Base-by-base conservation (phyloP, 192 early-diverging fungal genomes). In the Coemansia sp. region DNA sequence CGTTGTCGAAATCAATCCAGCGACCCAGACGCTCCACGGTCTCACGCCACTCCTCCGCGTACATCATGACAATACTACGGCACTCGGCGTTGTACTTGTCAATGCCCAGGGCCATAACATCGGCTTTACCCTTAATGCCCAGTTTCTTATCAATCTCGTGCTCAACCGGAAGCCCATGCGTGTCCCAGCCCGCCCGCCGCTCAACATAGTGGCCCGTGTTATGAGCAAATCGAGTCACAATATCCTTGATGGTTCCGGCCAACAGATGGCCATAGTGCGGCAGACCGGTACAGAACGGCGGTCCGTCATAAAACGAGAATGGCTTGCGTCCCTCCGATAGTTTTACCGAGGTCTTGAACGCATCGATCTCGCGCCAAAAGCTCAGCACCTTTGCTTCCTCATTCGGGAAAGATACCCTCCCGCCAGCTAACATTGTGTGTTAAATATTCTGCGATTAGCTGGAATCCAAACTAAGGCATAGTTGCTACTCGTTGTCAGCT, bases 1-100 rank as follows among this genome's bases (percentile, higher is more conserved):
- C 97, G 78, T 99, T 97, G 82, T 96, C 90, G 71, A 99, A 99
- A 75, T 99, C 97, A 69, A 99, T 99, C 97, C 97, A 99, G 50
- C 97, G 93, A 48, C 94, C 97, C 69, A 97, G 90, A 56, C 97
- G 90, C 63, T 93, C 93, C 62, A 99, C 91, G 8, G 97, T 98
- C 51, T 68, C 62, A 71, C 92, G 90, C 97, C 97, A 99, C 68
- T 98, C 97, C 14, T 63, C 69, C 19, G 93, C 81, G 69, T 97
- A 99, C 64, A 84, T 82, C 97, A 99, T 99, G 28, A 99, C 97
- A 74, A 99, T 98, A 46, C 88, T 76, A 58, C 97, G 86, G 82
- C 97, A 99, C 80, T 95, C 95, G 62, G 84, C 91, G 74, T 99
- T 99, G 83, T 99, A 99, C 62, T 90, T 92, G 67, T 91, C 93